These are phyloP conservation scores for Triticum monococcum DNA, from an alignment of 176 grass and related monocot species.

Conservation along the genomic window DNA sequence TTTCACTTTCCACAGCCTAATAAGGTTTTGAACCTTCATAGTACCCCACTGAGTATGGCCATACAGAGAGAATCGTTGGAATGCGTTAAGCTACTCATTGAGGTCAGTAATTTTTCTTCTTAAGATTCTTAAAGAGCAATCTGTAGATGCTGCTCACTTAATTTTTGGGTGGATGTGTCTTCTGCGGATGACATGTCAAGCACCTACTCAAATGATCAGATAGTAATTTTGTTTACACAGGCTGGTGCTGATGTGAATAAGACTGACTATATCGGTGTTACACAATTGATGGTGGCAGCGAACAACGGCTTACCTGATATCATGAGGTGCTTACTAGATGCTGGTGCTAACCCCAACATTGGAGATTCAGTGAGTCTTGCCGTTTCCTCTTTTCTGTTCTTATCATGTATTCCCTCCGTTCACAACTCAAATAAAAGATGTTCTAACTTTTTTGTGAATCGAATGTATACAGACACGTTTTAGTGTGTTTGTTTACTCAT, in stretches of 20 bases:
- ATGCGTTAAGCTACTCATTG: not conserved
- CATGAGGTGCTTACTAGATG: conserved; percentile 19
- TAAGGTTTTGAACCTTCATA: conserved; percentile 16
- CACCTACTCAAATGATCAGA: not conserved
- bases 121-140: not conserved
- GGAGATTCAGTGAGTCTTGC: not conserved
- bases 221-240: not conserved
- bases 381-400: not conserved
- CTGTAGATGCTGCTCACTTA: not conserved
- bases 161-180: not conserved
- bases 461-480: too few species aligned
- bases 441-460: too few species aligned
- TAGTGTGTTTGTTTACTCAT: too few species aligned
- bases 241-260: conserved; percentile 18
- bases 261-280: not conserved
- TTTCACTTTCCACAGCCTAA: conserved; percentile 10
- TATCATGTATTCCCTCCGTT: not conserved
- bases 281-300: conserved; percentile 7
- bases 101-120: not conserved
- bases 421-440: too few species aligned
- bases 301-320: conserved; percentile 1
- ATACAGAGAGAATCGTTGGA: not conserved
- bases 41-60: conserved; percentile 9
- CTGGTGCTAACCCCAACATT: conserved; percentile 22
- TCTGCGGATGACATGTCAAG: not conserved